phyloP scores from a whole-genome alignment of 2,329 filamentous ascomycete species.

The Dichotomopilus funicola region DNA sequence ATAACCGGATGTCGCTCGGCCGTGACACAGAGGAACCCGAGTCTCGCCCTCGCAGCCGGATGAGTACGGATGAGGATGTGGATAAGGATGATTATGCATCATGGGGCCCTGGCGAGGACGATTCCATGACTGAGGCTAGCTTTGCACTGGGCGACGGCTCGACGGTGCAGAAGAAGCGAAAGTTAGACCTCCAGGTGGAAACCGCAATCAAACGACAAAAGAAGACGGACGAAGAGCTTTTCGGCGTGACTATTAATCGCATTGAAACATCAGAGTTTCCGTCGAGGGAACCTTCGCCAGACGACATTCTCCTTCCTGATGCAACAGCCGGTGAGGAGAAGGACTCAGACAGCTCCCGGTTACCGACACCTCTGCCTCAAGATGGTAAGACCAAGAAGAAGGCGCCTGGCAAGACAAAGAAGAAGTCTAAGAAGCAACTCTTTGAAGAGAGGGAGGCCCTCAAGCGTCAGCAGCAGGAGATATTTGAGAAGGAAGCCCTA shows the following conservation, averaged over 20 bases:
- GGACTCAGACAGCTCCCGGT: slow-evolving; percentile 38
- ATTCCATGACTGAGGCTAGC: slow-evolving; percentile 66
- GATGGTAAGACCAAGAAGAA: slow-evolving; percentile 50
- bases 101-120: slow-evolving; percentile 50
- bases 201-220: slow-evolving; percentile 71
- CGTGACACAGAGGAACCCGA: slow-evolving; percentile 81
- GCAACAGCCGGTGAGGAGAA: slow-evolving; percentile 42
- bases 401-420: slow-evolving; percentile 56
- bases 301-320: slow-evolving; percentile 45
- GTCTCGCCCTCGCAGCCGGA: slow-evolving; percentile 71
- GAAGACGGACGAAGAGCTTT: slow-evolving; percentile 72
- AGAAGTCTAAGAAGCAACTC: slow-evolving; percentile 71
- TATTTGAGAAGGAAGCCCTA: slow-evolving; percentile 39
- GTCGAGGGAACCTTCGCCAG: slow-evolving; percentile 40
- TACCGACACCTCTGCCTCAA: slow-evolving; percentile 40
- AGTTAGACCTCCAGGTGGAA: slow-evolving; percentile 63
- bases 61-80: slow-evolving; percentile 54
- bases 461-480: slow-evolving; percentile 49
- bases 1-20: slow-evolving; percentile 52
- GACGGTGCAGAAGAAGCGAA: slow-evolving; percentile 58
- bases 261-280: slow-evolving; percentile 43
- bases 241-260: slow-evolving; percentile 54
- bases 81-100: slow-evolving; percentile 44
- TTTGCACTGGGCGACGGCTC: slow-evolving; percentile 55
- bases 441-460: slow-evolving; percentile 60